These are phyloP conservation scores for Gelatoporia subvermispora DNA, from an alignment of 768 basidiomycete species.

Conservation along the genomic window DNA sequence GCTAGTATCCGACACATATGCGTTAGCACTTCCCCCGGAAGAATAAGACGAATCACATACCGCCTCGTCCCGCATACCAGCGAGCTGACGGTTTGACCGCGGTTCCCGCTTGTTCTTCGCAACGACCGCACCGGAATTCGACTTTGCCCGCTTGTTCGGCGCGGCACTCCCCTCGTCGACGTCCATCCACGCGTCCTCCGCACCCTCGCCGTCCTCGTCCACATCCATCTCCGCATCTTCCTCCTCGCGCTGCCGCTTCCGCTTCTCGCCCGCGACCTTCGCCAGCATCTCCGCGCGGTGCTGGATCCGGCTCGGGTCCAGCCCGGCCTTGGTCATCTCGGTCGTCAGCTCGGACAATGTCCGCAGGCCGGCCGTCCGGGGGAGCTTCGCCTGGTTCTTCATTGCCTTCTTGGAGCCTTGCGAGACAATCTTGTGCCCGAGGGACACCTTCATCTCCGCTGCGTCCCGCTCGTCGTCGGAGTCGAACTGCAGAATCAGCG, in stretches of 20 bases:
- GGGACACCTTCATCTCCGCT: constrained; percentile 49
- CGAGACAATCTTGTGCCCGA: constrained; percentile 64
- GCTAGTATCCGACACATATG: constrained; percentile 37
- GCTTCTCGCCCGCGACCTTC: constrained; percentile 64
- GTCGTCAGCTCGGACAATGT: constrained; percentile 70
- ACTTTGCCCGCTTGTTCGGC: constrained; percentile 57
- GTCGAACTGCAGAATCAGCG: constrained; percentile 34
- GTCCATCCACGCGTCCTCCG: constrained; percentile 42
- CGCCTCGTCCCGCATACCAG: constrained; percentile 72
- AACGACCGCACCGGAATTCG: constrained; percentile 52
- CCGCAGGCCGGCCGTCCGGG: constrained; percentile 66
- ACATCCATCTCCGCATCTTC: constrained; percentile 65
- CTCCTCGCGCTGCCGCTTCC: constrained; percentile 60
- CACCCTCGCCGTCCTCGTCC: constrained; percentile 38
- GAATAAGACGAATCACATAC: constrained; percentile 36
- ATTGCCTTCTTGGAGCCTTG: constrained; percentile 80
- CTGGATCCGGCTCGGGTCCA: constrained; percentile 83
- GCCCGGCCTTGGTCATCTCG: constrained; percentile 81
- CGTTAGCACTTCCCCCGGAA: background rate
- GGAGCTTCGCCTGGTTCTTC: constrained; percentile 80
- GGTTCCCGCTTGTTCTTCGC: constrained; percentile 52
- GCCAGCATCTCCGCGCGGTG: constrained; percentile 84
- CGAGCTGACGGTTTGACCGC: constrained; percentile 65
- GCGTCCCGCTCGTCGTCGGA: constrained; percentile 76
- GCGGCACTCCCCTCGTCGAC: constrained; percentile 40